These are phyloP conservation scores for Berberis vulgaris DNA, from an alignment of 164 flowering plant species.

Conservation along the genomic window DNA sequence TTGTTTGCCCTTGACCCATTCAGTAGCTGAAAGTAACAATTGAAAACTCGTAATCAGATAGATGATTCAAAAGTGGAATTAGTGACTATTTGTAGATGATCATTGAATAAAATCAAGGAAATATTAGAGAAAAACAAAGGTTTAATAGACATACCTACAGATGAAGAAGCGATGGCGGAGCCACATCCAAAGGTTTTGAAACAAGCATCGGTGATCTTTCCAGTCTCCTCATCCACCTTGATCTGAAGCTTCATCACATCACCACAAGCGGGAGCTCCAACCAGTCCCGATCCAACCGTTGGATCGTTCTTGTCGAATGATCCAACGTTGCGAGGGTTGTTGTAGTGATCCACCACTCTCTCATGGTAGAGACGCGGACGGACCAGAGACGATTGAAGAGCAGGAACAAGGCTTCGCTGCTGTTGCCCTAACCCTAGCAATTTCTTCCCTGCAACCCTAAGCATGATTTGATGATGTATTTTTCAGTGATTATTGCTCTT, in stretches of 20 bases:
- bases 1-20: conserved; percentile 60
- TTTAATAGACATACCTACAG: conserved; percentile 33
- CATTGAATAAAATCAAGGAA: background rate
- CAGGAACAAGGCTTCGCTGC: background rate
- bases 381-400: background rate
- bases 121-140: background rate
- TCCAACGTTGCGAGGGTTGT: conserved; percentile 94
- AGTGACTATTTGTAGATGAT: background rate
- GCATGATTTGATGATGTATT: conserved; percentile 18
- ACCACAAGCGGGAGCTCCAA: conserved; percentile 98
- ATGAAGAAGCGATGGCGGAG: conserved; percentile 66
- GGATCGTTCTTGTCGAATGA: conserved; percentile 95
- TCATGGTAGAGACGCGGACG: conserved; percentile 64
- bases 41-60: background rate
- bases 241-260: conserved; percentile 99
- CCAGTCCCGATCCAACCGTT: conserved; percentile 85
- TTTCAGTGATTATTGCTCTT: background rate
- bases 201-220: conserved; percentile 81
- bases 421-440: conserved; percentile 23
- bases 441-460: conserved; percentile 16
- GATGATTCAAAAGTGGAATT: background rate
- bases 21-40: conserved; percentile 37
- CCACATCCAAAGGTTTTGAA: conserved; percentile 88
- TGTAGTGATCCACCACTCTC: conserved; percentile 91
- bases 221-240: conserved; percentile 67